Conservation (phyloP, 345 rosid species). For the Acer saccharum region DNA sequence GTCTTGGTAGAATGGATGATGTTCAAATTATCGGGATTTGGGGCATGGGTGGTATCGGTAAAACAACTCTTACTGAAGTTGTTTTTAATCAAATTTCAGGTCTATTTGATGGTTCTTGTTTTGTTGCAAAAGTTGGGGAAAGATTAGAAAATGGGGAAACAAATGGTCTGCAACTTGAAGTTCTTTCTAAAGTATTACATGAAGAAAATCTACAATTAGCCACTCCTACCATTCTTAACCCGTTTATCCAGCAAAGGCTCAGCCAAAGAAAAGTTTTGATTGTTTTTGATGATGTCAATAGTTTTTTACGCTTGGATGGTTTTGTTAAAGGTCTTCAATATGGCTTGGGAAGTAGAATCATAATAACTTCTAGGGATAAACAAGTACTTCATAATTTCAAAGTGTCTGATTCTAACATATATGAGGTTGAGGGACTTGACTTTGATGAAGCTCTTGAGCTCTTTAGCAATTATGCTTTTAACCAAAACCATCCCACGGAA, state of each 20-base stretch:
- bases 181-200: not conserved
- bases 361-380: not conserved
- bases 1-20: not conserved
- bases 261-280: too few species aligned
- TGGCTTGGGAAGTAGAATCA: not conserved
- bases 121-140: not conserved
- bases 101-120: not conserved
- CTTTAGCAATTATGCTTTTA: not conserved
- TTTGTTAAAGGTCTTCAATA: not conserved
- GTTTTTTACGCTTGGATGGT: not conserved
- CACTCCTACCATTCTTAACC: not conserved
- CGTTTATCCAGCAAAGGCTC: not conserved
- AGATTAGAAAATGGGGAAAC: not conserved
- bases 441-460: not conserved
- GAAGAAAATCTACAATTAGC: too few species aligned
- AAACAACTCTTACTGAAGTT: not conserved
- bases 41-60: not conserved
- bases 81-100: not conserved
- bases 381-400: not conserved
- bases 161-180: not conserved
- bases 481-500: not conserved
- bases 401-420: too few species aligned
- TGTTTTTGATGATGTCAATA: not conserved
- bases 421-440: not conserved
- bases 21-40: not conserved